Percentiles rank a stretch among this genome's conserved stretches.
phyloP scores from a whole-genome alignment of 257 asterid species.

The Solanum piurae region DNA sequence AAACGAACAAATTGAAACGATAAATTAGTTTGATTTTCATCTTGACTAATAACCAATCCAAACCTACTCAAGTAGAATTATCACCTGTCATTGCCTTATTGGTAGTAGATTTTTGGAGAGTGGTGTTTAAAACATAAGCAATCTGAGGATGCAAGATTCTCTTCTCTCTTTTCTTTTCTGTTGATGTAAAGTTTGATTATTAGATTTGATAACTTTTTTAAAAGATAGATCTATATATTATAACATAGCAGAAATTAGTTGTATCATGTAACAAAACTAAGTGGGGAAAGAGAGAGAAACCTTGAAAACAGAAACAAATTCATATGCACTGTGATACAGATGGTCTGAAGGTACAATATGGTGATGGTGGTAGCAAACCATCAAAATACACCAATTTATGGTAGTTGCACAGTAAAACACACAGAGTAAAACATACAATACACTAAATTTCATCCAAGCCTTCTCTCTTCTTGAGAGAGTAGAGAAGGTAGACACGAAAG shows the following conservation, averaged over 20 bases:
- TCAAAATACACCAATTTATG: background rate
- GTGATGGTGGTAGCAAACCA: background rate
- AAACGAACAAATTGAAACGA: no score
- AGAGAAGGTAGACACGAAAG: background rate
- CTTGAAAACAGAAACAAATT: background rate
- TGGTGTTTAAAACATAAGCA: no score
- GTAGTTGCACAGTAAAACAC: background rate
- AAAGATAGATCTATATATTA: no score
- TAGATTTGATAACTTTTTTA: no score
- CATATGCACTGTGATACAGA: background rate
- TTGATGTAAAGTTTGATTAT: no score
- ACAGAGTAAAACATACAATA: background rate
- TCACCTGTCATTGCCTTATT: background rate
- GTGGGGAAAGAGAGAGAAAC: background rate
- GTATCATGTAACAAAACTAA: background rate
- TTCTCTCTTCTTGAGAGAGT: background rate
- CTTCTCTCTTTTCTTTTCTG: no score
- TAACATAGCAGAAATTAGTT: background rate
- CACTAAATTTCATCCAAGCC: background rate
- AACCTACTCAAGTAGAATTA: no score
- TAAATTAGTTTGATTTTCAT: no score
- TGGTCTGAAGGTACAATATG: background rate
- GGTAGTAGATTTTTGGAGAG: no score
- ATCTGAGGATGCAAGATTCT: no score
- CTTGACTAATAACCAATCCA: no score